Percentiles rank a stretch among this genome's conserved stretches.
phyloP scores from a whole-genome alignment of 2,329 filamentous ascomycete species.

The Colletotrichum sp. region DNA sequence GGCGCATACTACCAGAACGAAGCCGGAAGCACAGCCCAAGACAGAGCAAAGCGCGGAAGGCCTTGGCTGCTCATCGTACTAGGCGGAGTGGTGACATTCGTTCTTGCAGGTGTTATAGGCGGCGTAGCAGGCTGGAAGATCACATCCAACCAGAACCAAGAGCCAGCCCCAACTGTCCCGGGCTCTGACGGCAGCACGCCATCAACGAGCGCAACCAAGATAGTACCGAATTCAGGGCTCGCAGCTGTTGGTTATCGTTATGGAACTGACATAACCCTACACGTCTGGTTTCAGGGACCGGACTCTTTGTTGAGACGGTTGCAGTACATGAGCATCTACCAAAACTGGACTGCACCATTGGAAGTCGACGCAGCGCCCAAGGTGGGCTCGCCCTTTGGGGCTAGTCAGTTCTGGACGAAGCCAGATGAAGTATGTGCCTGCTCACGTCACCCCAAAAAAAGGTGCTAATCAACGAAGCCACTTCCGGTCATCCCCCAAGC shows the following conservation, averaged over 20 bases:
- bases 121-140: slow-evolving; percentile 12
- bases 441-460: neutral
- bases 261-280: neutral
- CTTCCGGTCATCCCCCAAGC: neutral
- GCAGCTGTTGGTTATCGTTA: slow-evolving; percentile 6
- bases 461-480: neutral
- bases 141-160: neutral
- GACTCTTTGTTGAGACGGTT: neutral
- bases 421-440: neutral
- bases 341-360: slow-evolving; percentile 1
- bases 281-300: slow-evolving; percentile 11
- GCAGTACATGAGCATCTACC: neutral
- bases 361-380: slow-evolving; percentile 4
- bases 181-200: neutral
- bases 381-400: slow-evolving; percentile 1
- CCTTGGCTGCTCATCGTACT: neutral
- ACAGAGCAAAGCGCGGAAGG: neutral
- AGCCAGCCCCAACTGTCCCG: neutral
- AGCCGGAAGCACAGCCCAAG: neutral
- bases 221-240: slow-evolving; percentile 7
- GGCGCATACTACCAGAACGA: neutral
- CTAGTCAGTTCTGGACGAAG: neutral
- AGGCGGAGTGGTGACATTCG: neutral
- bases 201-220: slow-evolving; percentile 1
- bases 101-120: slow-evolving; percentile 2